Conservation (phyloP, 1,284 basidiomycete genomes). For the Sporisorium graminicola region DNA sequence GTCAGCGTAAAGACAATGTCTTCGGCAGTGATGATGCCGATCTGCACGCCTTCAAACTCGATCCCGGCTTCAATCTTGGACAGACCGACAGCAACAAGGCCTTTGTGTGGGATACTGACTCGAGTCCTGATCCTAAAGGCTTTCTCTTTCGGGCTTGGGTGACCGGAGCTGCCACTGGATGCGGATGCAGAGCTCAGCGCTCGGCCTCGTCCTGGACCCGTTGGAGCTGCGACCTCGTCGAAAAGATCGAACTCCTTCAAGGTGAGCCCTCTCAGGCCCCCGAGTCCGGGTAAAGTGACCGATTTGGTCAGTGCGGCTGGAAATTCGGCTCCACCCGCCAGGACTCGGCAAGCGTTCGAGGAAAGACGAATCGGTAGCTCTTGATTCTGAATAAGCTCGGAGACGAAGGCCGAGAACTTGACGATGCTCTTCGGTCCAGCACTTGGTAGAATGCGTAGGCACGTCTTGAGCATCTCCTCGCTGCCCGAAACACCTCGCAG, state of each 20-base stretch:
- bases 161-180: constrained; percentile 32
- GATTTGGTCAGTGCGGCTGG: constrained; percentile 44
- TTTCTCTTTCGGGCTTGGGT: constrained; percentile 21
- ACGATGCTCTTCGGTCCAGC: constrained; percentile 29
- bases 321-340: constrained; percentile 58
- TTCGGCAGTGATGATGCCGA: constrained; percentile 45
- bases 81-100: constrained; percentile 29
- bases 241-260: constrained; percentile 52
- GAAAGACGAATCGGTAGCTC: constrained; percentile 28
- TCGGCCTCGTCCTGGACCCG: constrained; percentile 38
- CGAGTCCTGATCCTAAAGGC: constrained; percentile 41
- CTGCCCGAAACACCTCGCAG: constrained; percentile 43
- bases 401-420: constrained; percentile 54
- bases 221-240: constrained; percentile 52
- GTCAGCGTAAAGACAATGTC: constrained; percentile 46
- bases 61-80: constrained; percentile 49
- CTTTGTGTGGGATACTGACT: constrained; percentile 38
- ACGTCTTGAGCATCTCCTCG: constrained; percentile 28
- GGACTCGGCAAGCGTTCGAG: constrained; percentile 37
- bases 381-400: constrained; percentile 39
- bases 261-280: constrained; percentile 47
- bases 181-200: constrained; percentile 39
- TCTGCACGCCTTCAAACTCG: constrained; percentile 44
- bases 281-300: constrained; percentile 49
- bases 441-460: constrained; percentile 36